These are phyloP conservation scores for Penicillium hesseltinei DNA, from an alignment of 2,329 filamentous ascomycete genomes.

Conservation along the genomic window DNA sequence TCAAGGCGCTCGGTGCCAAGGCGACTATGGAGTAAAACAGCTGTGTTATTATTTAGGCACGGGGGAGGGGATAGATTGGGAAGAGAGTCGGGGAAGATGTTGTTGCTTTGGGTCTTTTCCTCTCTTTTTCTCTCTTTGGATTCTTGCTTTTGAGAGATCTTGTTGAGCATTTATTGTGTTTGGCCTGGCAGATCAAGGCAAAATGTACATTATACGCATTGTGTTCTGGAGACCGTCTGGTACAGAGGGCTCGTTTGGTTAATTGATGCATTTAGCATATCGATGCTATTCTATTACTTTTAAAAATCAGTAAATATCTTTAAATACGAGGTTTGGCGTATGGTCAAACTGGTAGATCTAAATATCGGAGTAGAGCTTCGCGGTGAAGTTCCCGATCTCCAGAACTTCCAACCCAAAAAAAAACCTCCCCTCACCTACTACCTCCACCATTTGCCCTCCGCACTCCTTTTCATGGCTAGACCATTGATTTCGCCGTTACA, in stretches of 20 bases:
- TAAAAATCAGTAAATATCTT: not conserved
- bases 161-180: conserved; percentile 20
- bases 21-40: conserved; percentile 79
- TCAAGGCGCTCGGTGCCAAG: conserved; percentile 90
- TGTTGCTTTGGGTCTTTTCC: not conserved
- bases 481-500: conserved; percentile 13
- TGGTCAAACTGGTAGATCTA: not conserved
- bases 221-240: conserved; percentile 24
- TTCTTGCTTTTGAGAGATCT: conserved; percentile 20
- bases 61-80: conserved; percentile 8
- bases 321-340: not conserved
- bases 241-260: conserved; percentile 25
- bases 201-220: conserved; percentile 41
- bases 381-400: conserved; percentile 9
- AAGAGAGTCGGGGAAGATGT: conserved; percentile 1
- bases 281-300: not conserved
- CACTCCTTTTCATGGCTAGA: conserved; percentile 15
- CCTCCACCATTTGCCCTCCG: not conserved
- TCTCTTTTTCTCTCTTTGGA: conserved; percentile 17
- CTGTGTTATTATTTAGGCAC: conserved; percentile 11
- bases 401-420: conserved; percentile 10
- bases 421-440: not conserved
- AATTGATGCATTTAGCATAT: conserved; percentile 29
- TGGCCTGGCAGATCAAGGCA: conserved; percentile 29
- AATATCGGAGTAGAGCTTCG: not conserved